These are phyloP conservation scores for Eleusine indica DNA, from an alignment of 176 grass and related monocot species.

Conservation along the genomic window DNA sequence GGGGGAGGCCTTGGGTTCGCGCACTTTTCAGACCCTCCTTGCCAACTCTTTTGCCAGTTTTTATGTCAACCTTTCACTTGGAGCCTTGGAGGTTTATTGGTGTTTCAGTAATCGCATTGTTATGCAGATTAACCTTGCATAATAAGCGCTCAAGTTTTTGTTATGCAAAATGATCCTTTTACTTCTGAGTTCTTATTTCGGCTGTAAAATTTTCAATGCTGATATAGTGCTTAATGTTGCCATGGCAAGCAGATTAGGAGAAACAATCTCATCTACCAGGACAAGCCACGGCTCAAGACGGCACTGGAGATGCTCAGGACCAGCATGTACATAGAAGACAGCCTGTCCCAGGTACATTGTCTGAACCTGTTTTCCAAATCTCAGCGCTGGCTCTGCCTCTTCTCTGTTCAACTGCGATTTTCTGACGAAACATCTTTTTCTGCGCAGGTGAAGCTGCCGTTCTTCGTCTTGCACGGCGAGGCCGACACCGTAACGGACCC, in stretches of 20 bases:
- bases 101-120: too few species aligned
- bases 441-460: slow-evolving; percentile 73
- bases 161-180: not conserved
- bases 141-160: not conserved
- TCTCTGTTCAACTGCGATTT: not conserved
- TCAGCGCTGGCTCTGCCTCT: not conserved
- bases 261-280: slow-evolving; percentile 90
- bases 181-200: not conserved
- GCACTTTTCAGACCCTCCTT: too few species aligned
- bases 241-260: slow-evolving; percentile 63
- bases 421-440: not conserved
- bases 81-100: too few species aligned
- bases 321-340: slow-evolving; percentile 81
- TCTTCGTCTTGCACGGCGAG: slow-evolving; percentile 88
- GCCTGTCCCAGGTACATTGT: slow-evolving; percentile 56
- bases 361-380: not conserved
- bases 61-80: too few species aligned
- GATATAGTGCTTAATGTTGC: not conserved
- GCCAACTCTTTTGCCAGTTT: too few species aligned
- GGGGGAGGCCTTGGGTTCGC: too few species aligned
- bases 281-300: slow-evolving; percentile 84
- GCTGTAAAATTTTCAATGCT: not conserved
- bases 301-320: slow-evolving; percentile 85
- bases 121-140: not conserved
- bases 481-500: slow-evolving; percentile 92